Conservation (phyloP, 768 basidiomycete genomes). For the Tylopilus sp. region DNA sequence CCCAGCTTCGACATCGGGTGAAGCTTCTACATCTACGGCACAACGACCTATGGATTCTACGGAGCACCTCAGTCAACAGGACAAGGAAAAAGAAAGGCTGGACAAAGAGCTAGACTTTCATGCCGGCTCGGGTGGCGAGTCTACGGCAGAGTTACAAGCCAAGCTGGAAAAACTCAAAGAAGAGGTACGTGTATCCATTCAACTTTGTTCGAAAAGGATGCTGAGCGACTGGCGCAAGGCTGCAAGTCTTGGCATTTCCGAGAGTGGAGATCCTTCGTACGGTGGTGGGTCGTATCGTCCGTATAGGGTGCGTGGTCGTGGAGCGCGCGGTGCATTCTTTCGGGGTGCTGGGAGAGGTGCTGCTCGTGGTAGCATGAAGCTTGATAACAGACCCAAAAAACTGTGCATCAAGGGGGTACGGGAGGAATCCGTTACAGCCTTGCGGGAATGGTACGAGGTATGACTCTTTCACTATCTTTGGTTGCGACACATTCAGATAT, state of each 20-base stretch:
- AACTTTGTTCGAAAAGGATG: neutral
- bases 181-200: slow-evolving; percentile 50
- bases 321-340: slow-evolving; percentile 53
- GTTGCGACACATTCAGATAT: slow-evolving; percentile 4
- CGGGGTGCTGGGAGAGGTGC: slow-evolving; percentile 64
- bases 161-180: slow-evolving; percentile 75
- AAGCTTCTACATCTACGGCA: slow-evolving; percentile 24
- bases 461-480: slow-evolving; percentile 3
- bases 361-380: slow-evolving; percentile 73
- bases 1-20: slow-evolving; percentile 26
- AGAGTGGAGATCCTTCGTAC: slow-evolving; percentile 38
- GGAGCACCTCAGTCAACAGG: slow-evolving; percentile 41
- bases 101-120: slow-evolving; percentile 82
- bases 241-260: slow-evolving; percentile 67
- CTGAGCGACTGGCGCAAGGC: slow-evolving; percentile 44
- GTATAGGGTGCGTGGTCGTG: slow-evolving; percentile 66
- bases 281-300: slow-evolving; percentile 49
- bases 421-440: slow-evolving; percentile 50
- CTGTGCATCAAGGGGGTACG: slow-evolving; percentile 69
- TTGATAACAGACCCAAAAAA: slow-evolving; percentile 86
- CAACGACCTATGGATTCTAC: slow-evolving; percentile 23
- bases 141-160: slow-evolving; percentile 67
- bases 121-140: slow-evolving; percentile 42
- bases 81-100: slow-evolving; percentile 61
- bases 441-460: slow-evolving; percentile 86